Evolutionary conservation across 2,329 filamentous ascomycete species (phyloP).

Genomic region (Lecanoromycetidae sp.): DNA sequence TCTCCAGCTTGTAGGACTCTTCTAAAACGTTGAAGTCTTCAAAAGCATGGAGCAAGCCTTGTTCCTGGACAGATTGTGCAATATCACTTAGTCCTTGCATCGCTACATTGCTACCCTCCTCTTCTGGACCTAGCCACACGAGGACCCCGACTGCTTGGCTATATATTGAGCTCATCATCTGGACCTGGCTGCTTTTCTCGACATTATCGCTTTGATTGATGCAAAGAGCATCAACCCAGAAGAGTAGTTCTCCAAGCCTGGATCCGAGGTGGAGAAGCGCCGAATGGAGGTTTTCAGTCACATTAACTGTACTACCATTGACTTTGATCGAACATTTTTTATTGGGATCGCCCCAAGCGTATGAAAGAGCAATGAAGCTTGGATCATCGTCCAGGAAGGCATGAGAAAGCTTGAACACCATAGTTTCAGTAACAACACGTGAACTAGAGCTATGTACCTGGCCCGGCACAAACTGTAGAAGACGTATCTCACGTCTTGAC

Average conservation of each 20-base stretch:
- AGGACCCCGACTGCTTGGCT: background rate
- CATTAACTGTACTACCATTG: background rate
- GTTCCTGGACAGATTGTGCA: too few relatives aligned
- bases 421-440: too few relatives aligned
- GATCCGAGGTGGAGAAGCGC: slow-evolving; percentile 2
- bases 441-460: too few relatives aligned
- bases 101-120: background rate
- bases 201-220: slow-evolving; percentile 6
- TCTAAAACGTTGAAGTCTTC: background rate
- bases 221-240: slow-evolving; percentile 11
- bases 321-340: background rate
- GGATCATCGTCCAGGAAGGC: slow-evolving; percentile 1
- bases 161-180: slow-evolving; percentile 9
- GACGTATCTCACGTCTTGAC: too few relatives aligned
- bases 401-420: background rate
- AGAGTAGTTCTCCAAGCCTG: background rate
- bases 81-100: too few relatives aligned
- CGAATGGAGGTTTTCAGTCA: slow-evolving; percentile 4
- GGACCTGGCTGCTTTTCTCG: slow-evolving; percentile 8
- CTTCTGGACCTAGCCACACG: slow-evolving; percentile 3
- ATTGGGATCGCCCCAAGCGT: slow-evolving; percentile 6
- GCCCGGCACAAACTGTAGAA: too few relatives aligned
- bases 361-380: slow-evolving; percentile 9
- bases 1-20: too few relatives aligned
- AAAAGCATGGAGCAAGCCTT: too few relatives aligned